Conservation (phyloP, 2,329 filamentous ascomycete species). For the Diaporthe nobilis region DNA sequence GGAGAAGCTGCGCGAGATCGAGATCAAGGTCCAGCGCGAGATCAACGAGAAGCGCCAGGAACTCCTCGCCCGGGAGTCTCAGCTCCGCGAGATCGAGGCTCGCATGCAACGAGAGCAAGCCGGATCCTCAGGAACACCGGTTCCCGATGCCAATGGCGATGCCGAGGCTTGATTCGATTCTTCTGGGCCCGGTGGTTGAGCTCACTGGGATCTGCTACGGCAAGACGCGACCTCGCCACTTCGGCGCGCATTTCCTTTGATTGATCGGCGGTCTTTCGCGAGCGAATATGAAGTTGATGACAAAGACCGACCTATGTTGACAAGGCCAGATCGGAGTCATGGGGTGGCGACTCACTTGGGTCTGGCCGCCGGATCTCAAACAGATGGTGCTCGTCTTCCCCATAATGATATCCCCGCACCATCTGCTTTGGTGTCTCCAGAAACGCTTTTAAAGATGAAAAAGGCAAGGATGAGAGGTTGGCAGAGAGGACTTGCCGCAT, state of each 20-base stretch:
- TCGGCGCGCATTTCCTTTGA: constrained; percentile 34
- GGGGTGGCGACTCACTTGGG: constrained; percentile 31
- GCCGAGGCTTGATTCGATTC: constrained; percentile 59
- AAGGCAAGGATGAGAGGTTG: constrained; percentile 35
- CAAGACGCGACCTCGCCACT: constrained; percentile 38
- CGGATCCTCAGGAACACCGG: constrained; percentile 58
- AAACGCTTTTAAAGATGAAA: constrained; percentile 44
- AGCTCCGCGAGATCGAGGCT: constrained; percentile 98
- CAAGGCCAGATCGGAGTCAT: constrained; percentile 34
- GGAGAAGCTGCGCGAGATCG: constrained; percentile 99
- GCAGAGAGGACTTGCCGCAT: constrained; percentile 38
- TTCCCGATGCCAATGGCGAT: constrained; percentile 67
- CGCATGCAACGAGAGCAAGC: constrained; percentile 92
- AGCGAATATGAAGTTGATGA: constrained; percentile 35
- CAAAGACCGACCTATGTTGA: constrained; percentile 34
- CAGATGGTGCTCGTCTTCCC: constrained; percentile 39
- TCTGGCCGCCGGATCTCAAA: constrained; percentile 29
- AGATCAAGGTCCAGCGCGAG: constrained; percentile 99
- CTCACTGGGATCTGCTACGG: constrained; percentile 35
- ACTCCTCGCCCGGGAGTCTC: constrained; percentile 95
- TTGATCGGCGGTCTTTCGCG: constrained; percentile 30
- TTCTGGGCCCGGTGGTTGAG: constrained; percentile 31
- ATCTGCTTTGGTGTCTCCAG: constrained; percentile 38
- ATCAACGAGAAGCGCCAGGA: constrained; percentile 99
- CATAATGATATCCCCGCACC: constrained; percentile 42